A percentile compares a stretch with the other conserved stretches of the same genome.
Evolutionary conservation across 164 flowering plant genomes (phyloP).

Genomic region (Amborella trichopoda): DNA sequence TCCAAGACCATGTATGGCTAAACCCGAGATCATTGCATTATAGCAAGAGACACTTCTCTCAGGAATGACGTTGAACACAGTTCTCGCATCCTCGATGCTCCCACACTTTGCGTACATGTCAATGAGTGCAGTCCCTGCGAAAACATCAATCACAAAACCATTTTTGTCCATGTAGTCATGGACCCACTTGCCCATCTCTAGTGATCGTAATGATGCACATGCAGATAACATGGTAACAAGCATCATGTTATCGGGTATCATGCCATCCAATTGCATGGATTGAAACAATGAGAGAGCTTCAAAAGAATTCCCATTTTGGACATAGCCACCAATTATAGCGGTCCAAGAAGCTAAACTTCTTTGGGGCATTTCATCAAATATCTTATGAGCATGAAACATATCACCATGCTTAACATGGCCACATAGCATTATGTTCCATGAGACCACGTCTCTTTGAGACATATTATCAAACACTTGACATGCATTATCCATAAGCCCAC

Average conservation of each 20-base stretch:
- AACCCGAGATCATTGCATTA: constrained; percentile 55
- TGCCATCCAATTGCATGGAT: constrained; percentile 28
- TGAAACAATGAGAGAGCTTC: constrained; percentile 34
- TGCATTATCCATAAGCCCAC: constrained; percentile 31
- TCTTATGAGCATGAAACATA: too few relatives aligned
- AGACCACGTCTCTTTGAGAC: constrained; percentile 8
- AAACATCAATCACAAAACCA: constrained; percentile 19
- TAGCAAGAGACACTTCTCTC: constrained; percentile 43
- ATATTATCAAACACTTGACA: constrained; percentile 25
- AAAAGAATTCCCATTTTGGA: constrained; percentile 35
- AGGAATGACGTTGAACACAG: constrained; percentile 26
- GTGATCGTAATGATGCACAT: constrained; percentile 47
- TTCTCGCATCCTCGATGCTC: constrained; percentile 38
- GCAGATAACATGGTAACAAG: constrained; percentile 54
- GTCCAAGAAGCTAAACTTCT: constrained; percentile 63
- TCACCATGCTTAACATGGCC: too few relatives aligned
- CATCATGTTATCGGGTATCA: constrained; percentile 49
- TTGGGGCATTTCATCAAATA: constrained; percentile 42
- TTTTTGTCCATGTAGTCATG: constrained; percentile 43
- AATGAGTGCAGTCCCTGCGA: constrained; percentile 39
- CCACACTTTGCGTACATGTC: constrained; percentile 76
- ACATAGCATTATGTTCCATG: constrained; percentile 22
- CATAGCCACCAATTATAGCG: constrained; percentile 40
- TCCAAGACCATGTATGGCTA: constrained; percentile 38
- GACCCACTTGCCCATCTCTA: constrained; percentile 43